phyloP scores from a whole-genome alignment of 805 yeast species.

The Starmera caribaea region DNA sequence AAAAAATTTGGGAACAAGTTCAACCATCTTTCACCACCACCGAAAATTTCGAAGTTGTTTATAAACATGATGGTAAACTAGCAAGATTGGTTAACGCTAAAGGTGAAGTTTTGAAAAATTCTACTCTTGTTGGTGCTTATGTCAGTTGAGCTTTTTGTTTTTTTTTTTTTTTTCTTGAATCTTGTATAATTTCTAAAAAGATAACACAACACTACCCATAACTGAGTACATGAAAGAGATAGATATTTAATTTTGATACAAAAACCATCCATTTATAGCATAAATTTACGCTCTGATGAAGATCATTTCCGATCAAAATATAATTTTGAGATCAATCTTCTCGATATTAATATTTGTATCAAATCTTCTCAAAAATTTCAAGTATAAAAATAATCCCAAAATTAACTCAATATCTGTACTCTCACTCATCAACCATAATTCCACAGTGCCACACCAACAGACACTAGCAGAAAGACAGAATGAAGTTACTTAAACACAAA shows the following conservation, averaged over 20 bases:
- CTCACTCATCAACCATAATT: not conserved
- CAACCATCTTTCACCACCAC: slow-evolving; percentile 88
- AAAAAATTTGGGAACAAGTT: slow-evolving; percentile 92
- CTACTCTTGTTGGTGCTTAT: slow-evolving; percentile 62
- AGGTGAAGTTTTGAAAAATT: slow-evolving; percentile 71
- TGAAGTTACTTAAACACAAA: slow-evolving; percentile 46
- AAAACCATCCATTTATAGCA: too few species aligned
- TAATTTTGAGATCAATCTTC: too few species aligned
- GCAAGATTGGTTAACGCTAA: slow-evolving; percentile 65
- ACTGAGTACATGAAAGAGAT: too few species aligned
- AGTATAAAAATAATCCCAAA: not conserved
- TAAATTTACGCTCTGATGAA: too few species aligned
- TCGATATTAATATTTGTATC: too few species aligned
- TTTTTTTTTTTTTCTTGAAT: too few species aligned
- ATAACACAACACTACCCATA: too few species aligned
- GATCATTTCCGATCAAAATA: too few species aligned
- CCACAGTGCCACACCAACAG: too few species aligned
- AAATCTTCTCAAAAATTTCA: too few species aligned
- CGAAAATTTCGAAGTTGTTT: slow-evolving; percentile 67
- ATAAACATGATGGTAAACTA: slow-evolving; percentile 63
- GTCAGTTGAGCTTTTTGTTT: slow-evolving; percentile 44
- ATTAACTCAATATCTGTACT: not conserved
- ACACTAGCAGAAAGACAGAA: slow-evolving; percentile 11
- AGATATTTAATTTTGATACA: too few species aligned
- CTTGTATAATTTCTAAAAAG: too few species aligned